Base-by-base conservation (phyloP, 2,329 filamentous ascomycete species). In the Ophiostoma quercus region DNA sequence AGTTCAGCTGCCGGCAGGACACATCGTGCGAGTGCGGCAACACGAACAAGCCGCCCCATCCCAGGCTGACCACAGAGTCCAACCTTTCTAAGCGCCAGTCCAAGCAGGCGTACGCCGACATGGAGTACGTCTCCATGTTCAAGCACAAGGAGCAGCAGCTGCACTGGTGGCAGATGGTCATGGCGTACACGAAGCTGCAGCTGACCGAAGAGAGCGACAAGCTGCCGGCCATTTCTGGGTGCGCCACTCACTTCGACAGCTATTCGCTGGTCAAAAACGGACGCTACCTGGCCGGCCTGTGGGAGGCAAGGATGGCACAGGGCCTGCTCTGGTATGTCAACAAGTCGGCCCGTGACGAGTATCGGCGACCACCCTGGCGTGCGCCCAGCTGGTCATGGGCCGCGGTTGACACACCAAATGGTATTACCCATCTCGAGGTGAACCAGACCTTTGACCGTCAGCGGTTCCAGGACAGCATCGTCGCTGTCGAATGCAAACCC, bases 271-370 rank as follows among this genome's bases (percentile, higher is more conserved):
- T 7, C 5, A 25, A 57, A 1, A 57, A 57, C 7, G 51, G 51
- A 22, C 51, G 51, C 22, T 57, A 57, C n/a, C 3, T 57, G 51
- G 51, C 51, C 11, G 51, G 51, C 51, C n/a, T 57, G 22, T 57
- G 51, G 51, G 51, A 57, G 51, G 12, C 8, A 8, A 25, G 6
- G n/a, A 8, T 57, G 51, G 51, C 51, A 3, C 51, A 57, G 51
- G 51, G 51, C n/a, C 51, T 57, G n/a, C 51, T 57, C 51, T 57
- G 51, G 51, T 25, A 25, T 25, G 51, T 57, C 22, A 57, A 57
- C 51, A 57, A 25, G 51, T 25, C 51, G 22, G 25, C 16, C 51
- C 9, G 51, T n/a, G 51, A 25, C 51, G 43, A 47, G 16, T 47
- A 8, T 47, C 51, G n/a, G 51, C 51, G 51, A 25, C 51, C 51